Evolutionary conservation across 2,329 filamentous ascomycete genomes (phyloP), one percentile per base, ranked within the genome.

Genomic region (Amylocarpus encephaloides): DNA sequence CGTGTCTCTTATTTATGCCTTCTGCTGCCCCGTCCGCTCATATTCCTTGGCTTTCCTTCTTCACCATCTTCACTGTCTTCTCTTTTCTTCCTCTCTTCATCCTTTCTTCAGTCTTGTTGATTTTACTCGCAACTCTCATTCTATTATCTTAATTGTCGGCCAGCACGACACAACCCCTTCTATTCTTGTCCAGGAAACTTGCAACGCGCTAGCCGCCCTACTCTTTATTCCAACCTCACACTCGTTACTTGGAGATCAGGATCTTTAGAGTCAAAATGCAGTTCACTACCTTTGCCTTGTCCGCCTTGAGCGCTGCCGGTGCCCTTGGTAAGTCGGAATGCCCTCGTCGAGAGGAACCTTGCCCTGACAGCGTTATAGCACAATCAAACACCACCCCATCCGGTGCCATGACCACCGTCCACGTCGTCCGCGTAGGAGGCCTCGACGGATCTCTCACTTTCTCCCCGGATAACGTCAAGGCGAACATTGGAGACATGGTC

Each of bases 371-470:
- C 12, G 6, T 22, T 18, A 43, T 33, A 43, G 29, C 33, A 43
- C 15, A 40, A 43, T 16, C 22, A 36, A 33, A 26, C 5, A 13
- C 40, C 13, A 15, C 46, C 5, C 38, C 33, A 3, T 32, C 40
- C 12, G 36, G 42, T 12, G 49, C 54, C 19, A 46, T 34, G 39
- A 30, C 61, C 36, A 71, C 63, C 7, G 76, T 82, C 34, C 82
- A 86, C 61, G 78, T 84, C 51, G 79, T 89, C 49, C 77, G 79
- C 55, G 86, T 90, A 50, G 78, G 78, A 55, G 56, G 54, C n/a
- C 41, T 53, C 15, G 62, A 59, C 15, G 70, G 58, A 71, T 67
- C 70, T 62, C 19, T 86, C 50, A 75, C 71, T 54, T 91, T 82
- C 73, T 79, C 71, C 55, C 87, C 87, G 36, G 74, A 85, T 59